Base-by-base conservation (phyloP, 495 filamentous ascomycete species). In the Mytilinidion resinicola region DNA sequence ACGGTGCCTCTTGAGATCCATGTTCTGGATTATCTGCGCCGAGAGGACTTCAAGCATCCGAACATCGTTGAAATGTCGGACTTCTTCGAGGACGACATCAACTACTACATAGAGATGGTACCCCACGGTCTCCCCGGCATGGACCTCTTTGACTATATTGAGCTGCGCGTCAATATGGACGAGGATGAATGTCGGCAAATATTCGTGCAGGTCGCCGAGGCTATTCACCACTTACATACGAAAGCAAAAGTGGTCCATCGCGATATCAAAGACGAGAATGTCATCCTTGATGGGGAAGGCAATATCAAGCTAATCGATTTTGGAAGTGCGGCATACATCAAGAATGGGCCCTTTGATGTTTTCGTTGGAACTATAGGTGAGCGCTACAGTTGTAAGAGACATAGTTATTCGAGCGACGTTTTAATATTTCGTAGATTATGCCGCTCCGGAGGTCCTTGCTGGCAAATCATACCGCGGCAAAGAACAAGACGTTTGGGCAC, bases 91-190 rank as follows among this genome's bases (percentile, higher is more conserved):
- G 95, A 99, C 55, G 89, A 95, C 58, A 77, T 90, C 68, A 97
- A 99, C 65, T 99, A 99, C 70, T 97, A 99, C 67, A 99, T 99
- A 65, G 95, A 97, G 68, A 98, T 97, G 93, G 78, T 88, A 6
- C 93, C 93, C 11, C 93, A 98, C 63, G 93, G 93, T 7, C 79
- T 96, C 8, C 93, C 95, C 2, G 95, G 95, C 14, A 97, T 98
- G 95, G 93, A 98, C 69, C 82, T 98, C 0, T 98, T 98, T 67
- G 93, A 98, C 72, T 98, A 97, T 69, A 98, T 98, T 56, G 93
- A 98, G 71, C 82, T 98, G 53, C 86, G 91, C 35, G 85, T 90
- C 12, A 96, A 91, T 69, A 97, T 98, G 95, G 90, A 95, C 39
- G 95, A 97, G 73, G 76, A 79, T 9, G 95, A 97, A 68, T 92